Conservation (phyloP, 805 yeast species). For the Wickerhamomyces strasburgensis region DNA sequence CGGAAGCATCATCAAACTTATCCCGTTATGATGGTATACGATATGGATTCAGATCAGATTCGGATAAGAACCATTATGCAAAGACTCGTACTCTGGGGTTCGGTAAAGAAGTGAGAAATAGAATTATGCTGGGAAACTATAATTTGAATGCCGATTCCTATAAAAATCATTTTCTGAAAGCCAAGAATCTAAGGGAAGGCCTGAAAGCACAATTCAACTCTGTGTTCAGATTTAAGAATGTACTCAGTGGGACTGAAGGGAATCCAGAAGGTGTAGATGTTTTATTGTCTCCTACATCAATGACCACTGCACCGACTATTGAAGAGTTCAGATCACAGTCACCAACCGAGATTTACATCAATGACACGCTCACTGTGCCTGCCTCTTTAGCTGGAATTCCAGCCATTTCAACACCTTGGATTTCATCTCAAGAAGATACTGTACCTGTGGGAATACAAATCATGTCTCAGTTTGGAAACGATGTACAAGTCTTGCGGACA, state of each 20-base stretch:
- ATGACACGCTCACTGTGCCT: slow-evolving; percentile 86
- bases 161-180: slow-evolving; percentile 69
- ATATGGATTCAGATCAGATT: slow-evolving; percentile 56
- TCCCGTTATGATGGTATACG: slow-evolving; percentile 88
- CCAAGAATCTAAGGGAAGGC: slow-evolving; percentile 58
- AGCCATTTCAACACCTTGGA: slow-evolving; percentile 68
- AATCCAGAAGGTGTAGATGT: slow-evolving; percentile 54
- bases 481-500: slow-evolving; percentile 48
- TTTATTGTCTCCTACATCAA: slow-evolving; percentile 69
- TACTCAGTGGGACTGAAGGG: slow-evolving; percentile 24
- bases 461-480: slow-evolving; percentile 85
- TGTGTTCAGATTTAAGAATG: slow-evolving; percentile 51
- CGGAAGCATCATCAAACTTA: slow-evolving; percentile 91
- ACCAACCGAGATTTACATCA: slow-evolving; percentile 60
- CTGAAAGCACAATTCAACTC: slow-evolving; percentile 62
- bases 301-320: slow-evolving; percentile 49
- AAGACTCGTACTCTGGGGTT: slow-evolving; percentile 62
- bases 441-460: slow-evolving; percentile 67
- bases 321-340: slow-evolving; percentile 39
- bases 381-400: slow-evolving; percentile 92
- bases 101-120: slow-evolving; percentile 77
- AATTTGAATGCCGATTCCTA: slow-evolving; percentile 71
- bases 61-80: slow-evolving; percentile 39
- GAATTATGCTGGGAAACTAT: slow-evolving; percentile 83
- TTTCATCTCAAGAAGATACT: slow-evolving; percentile 20